Conservation (phyloP, 495 filamentous ascomycete genomes). For the Aspergillus hancockii region DNA sequence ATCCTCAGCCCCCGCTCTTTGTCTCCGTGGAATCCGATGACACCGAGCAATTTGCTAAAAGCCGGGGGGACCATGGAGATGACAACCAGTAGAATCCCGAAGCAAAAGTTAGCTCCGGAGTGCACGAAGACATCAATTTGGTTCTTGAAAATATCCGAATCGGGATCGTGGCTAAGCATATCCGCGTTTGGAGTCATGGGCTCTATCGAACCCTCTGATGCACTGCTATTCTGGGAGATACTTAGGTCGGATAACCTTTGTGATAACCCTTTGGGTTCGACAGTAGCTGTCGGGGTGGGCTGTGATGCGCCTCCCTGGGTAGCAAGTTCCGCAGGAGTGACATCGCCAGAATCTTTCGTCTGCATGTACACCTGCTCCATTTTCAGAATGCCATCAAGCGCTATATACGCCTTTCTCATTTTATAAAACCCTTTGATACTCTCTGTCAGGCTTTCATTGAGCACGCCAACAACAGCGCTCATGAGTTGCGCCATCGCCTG, state of each 20-base stretch:
- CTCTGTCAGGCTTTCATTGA: slow-evolving; percentile 93
- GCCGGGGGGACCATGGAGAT: slow-evolving; percentile 90
- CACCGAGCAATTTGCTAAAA: slow-evolving; percentile 77
- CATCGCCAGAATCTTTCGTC: slow-evolving; percentile 23
- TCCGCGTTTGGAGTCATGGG: slow-evolving; percentile 26
- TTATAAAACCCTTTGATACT: slow-evolving; percentile 91
- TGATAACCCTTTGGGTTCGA: slow-evolving; percentile 25
- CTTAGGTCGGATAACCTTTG: slow-evolving; percentile 36
- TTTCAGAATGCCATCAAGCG: slow-evolving; percentile 73
- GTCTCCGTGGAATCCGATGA: slow-evolving; percentile 92
- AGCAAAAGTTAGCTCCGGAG: slow-evolving; percentile 85
- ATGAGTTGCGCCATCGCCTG: slow-evolving; percentile 84
- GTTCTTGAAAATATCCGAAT: slow-evolving; percentile 60
- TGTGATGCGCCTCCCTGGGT: not conserved
- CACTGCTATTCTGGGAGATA: slow-evolving; percentile 18
- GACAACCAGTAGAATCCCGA: slow-evolving; percentile 79
- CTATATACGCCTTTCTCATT: slow-evolving; percentile 83
- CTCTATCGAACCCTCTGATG: not conserved
- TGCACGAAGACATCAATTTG: slow-evolving; percentile 84
- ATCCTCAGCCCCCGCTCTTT: slow-evolving; percentile 77
- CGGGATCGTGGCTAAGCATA: slow-evolving; percentile 48
- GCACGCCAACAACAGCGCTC: slow-evolving; percentile 81
- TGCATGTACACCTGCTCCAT: slow-evolving; percentile 61
- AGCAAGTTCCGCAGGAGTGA: slow-evolving; percentile 17
- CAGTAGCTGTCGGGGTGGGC: slow-evolving; percentile 1